A percentile compares a stretch with the other conserved stretches of the same genome.
These are phyloP conservation scores for Bolboschoenoplectus hybrid DNA, from an alignment of 202 grass and related monocot species.

Conservation along the genomic window DNA sequence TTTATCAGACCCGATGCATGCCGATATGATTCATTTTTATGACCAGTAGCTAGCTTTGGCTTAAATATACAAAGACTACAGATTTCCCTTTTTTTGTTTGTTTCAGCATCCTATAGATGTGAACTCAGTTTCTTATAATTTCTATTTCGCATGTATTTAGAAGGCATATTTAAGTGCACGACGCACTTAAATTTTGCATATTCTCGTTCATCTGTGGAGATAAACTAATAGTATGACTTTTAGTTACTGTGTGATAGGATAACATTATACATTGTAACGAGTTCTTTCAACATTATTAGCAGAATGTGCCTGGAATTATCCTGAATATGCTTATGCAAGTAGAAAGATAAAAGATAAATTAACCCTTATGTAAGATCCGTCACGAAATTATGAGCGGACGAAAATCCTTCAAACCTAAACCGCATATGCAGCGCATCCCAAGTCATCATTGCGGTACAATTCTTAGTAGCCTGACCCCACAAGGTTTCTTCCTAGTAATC, in stretches of 20 bases:
- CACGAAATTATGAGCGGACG: constrained; percentile 27
- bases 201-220: not conserved
- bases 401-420: constrained; percentile 35
- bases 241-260: constrained; percentile 6
- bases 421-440: constrained; percentile 37
- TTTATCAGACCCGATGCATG: not conserved
- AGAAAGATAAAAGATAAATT: constrained; percentile 22
- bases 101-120: constrained; percentile 6
- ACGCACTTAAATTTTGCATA: not conserved
- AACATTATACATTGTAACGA: not conserved
- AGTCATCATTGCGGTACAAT: constrained; percentile 17
- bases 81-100: constrained; percentile 1
- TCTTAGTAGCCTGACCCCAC: constrained; percentile 11
- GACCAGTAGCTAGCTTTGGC: not conserved
- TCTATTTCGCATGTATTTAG: not conserved
- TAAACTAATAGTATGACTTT: constrained; percentile 12
- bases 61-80: not conserved
- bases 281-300: not conserved
- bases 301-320: not conserved
- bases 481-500: constrained; percentile 31
- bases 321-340: constrained; percentile 24
- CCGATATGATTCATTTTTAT: not conserved
- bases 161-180: not conserved
- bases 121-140: not conserved
- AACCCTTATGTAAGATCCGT: constrained; percentile 19